phyloP scores from a whole-genome alignment of 2,329 filamentous ascomycete genomes.

The Colletotrichum sansevieriae region DNA sequence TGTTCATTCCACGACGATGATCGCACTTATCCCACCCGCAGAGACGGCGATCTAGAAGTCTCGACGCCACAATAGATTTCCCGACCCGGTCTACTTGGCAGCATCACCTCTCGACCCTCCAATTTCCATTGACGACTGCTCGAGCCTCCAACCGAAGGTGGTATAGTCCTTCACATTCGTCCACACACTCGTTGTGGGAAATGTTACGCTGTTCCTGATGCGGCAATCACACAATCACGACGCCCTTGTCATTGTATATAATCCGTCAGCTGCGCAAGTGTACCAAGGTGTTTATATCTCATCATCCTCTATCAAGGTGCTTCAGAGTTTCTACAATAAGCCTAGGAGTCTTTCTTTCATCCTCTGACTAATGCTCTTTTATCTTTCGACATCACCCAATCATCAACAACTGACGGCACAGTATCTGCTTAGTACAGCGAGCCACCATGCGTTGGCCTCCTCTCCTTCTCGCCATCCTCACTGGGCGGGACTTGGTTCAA shows the following conservation, averaged over 20 bases:
- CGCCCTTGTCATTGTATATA: constrained; percentile 30
- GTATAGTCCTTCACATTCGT: constrained; percentile 17
- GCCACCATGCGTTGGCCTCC: constrained; percentile 46
- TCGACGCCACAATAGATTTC: constrained; percentile 21
- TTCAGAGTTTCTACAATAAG: constrained; percentile 7
- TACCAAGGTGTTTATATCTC: neutral
- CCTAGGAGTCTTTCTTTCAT: constrained; percentile 11
- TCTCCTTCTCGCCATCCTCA: constrained; percentile 45
- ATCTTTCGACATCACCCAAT: neutral
- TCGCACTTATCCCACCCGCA: neutral
- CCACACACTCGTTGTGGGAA: neutral
- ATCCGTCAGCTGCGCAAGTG: constrained; percentile 3
- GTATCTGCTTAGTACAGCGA: neutral
- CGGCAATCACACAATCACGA: constrained; percentile 1
- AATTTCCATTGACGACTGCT: constrained; percentile 29
- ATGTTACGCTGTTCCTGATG: constrained; percentile 29
- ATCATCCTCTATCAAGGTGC: constrained; percentile 20
- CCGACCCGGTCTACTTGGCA: constrained; percentile 5
- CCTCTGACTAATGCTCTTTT: neutral
- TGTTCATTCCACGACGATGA: constrained; percentile 4
- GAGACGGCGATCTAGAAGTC: constrained; percentile 8
- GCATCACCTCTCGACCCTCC: constrained; percentile 24
- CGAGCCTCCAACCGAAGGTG: constrained; percentile 12
- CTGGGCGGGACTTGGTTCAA: constrained; percentile 46
- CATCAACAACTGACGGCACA: neutral